Percentiles rank a stretch among this genome's conserved stretches.
phyloP scores from a whole-genome alignment of 75 land plant species.

The Sequoiadendron giganteum region DNA sequence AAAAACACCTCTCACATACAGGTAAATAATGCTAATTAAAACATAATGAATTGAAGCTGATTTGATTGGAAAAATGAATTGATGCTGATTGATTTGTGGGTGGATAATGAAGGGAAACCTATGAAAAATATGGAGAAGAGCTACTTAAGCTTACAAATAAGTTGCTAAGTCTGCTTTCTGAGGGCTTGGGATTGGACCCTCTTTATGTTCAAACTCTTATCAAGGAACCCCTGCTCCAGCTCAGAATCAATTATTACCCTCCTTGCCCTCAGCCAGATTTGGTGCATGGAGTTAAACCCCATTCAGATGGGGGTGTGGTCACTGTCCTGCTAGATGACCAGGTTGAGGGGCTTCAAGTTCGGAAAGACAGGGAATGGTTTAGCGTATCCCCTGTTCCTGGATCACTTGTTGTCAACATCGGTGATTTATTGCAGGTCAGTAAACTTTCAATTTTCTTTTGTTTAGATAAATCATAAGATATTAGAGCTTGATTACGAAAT shows the following conservation, averaged over 20 bases:
- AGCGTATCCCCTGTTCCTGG: conserved; percentile 17
- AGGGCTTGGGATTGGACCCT: conserved; percentile 1
- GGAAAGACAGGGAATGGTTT: conserved; percentile 37
- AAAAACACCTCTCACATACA: conserved; percentile 2
- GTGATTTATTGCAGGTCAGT: conserved; percentile 28
- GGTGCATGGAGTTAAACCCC: conserved; percentile 37
- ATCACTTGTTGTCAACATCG: conserved; percentile 30
- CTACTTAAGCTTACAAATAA: not conserved
- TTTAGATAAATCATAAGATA: too few species aligned
- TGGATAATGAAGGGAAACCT: not conserved
- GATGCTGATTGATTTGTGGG: not conserved
- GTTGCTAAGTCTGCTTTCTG: conserved; percentile 4
- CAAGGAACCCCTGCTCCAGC: not conserved
- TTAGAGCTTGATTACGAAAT: too few species aligned
- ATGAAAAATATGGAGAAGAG: conserved; percentile 3
- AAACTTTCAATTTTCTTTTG: not conserved
- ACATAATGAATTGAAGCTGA: not conserved
- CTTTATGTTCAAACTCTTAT: not conserved
- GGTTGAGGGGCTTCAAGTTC: conserved; percentile 55
- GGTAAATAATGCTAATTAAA: not conserved
- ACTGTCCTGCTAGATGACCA: conserved; percentile 52
- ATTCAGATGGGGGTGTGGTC: conserved; percentile 42
- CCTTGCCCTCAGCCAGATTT: conserved; percentile 56
- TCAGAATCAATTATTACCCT: conserved; percentile 28
- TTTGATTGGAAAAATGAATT: not conserved